Evolutionary conservation across 176 grass and related monocot genomes (phyloP).

Genomic region (Carex parvula): DNA sequence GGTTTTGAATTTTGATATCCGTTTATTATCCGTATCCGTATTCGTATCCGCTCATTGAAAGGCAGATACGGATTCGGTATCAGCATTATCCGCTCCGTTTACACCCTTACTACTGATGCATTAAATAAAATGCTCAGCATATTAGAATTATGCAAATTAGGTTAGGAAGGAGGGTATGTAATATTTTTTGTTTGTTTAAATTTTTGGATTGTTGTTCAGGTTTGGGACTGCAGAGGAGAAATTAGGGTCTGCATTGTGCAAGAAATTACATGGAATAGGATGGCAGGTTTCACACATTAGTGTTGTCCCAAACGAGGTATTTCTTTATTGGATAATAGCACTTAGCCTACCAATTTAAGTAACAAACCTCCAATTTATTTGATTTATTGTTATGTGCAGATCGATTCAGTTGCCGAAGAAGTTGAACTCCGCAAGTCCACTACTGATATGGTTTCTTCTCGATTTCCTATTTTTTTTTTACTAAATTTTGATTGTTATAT

Average conservation of each 20-base stretch:
- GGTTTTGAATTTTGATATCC: too few species aligned
- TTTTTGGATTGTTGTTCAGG: constrained; percentile 38
- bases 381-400: constrained; percentile 37
- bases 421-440: constrained; percentile 65
- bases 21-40: too few species aligned
- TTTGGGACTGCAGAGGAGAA: constrained; percentile 78
- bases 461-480: neutral
- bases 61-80: too few species aligned
- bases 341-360: constrained; percentile 19
- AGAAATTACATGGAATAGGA: constrained; percentile 85
- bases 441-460: constrained; percentile 59
- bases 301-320: constrained; percentile 83
- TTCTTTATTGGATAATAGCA: constrained; percentile 25
- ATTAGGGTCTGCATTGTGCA: constrained; percentile 61
- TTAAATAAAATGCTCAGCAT: neutral
- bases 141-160: neutral
- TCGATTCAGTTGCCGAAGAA: constrained; percentile 91
- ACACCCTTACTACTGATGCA: neutral
- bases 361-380: constrained; percentile 9
- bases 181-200: neutral
- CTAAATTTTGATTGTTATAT: neutral
- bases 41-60: too few species aligned
- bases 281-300: constrained; percentile 75
- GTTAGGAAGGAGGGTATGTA: neutral
- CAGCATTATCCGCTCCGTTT: too few species aligned